Conservation (phyloP, 176 grass and related monocot genomes). For the Dactylis glomerata region DNA sequence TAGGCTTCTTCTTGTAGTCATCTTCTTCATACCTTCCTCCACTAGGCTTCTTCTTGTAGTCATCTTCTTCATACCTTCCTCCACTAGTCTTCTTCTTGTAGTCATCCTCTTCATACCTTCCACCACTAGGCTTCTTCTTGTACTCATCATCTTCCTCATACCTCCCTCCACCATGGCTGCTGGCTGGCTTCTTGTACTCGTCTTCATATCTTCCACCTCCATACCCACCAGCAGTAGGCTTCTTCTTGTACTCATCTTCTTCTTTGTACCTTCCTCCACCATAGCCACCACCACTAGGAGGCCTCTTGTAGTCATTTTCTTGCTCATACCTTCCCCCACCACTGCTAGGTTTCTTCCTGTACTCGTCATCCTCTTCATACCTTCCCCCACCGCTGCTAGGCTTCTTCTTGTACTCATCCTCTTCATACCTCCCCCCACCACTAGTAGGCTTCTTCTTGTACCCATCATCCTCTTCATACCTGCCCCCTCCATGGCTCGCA, state of each 20-base stretch:
- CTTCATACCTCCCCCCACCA: constrained; percentile 21
- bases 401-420: constrained; percentile 42
- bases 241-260: constrained; percentile 13
- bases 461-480: constrained; percentile 31
- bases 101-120: constrained; percentile 30
- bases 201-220: constrained; percentile 43
- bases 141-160: constrained; percentile 16
- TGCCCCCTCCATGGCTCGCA: constrained; percentile 24
- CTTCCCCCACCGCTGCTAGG: constrained; percentile 16
- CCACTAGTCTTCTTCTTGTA: constrained; percentile 21
- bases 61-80: constrained; percentile 39
- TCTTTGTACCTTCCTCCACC: background rate
- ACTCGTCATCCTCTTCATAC: constrained; percentile 25
- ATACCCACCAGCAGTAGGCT: background rate
- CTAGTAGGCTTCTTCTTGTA: constrained; percentile 29
- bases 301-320: constrained; percentile 33
- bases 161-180: constrained; percentile 19
- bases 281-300: constrained; percentile 26
- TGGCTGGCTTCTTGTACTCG: constrained; percentile 44
- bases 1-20: constrained; percentile 42
- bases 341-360: constrained; percentile 27
- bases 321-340: constrained; percentile 18
- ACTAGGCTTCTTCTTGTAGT: constrained; percentile 45
- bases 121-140: background rate
- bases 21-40: constrained; percentile 39